phyloP scores from a whole-genome alignment of 495 filamentous ascomycete genomes.

The Penicillium lividum region DNA sequence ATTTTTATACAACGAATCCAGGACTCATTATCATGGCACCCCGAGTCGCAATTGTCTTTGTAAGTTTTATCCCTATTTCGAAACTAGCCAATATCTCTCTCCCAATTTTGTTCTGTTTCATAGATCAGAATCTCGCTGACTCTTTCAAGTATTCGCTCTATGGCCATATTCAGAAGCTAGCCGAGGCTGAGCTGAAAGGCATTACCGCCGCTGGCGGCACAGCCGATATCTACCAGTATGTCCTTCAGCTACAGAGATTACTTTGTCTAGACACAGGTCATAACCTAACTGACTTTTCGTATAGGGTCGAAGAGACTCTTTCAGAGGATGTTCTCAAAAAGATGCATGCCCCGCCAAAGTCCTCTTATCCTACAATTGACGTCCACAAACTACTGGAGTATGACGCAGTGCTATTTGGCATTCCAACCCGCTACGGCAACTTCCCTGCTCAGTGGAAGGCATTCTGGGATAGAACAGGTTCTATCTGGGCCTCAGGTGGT shows the following conservation, averaged over 20 bases:
- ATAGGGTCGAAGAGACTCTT: conserved; percentile 83
- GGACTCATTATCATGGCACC: background rate
- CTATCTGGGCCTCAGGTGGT: conserved; percentile 68
- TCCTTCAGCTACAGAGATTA: background rate
- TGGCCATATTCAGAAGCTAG: conserved; percentile 83
- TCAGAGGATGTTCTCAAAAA: conserved; percentile 76
- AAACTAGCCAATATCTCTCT: too few species aligned
- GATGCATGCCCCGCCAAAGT: conserved; percentile 87
- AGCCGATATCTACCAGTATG: conserved; percentile 77
- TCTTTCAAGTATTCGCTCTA: conserved; percentile 84
- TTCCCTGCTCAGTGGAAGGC: conserved; percentile 96
- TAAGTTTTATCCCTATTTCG: background rate
- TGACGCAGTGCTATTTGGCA: conserved; percentile 90
- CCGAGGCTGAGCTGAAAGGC: conserved; percentile 86
- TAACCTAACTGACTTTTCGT: background rate
- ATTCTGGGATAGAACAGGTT: conserved; percentile 83
- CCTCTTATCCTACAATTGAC: conserved; percentile 65
- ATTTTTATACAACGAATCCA: too few species aligned
- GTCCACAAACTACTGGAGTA: conserved; percentile 70
- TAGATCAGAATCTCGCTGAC: background rate
- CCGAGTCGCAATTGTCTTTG: background rate
- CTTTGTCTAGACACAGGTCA: background rate
- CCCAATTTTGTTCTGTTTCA: too few species aligned
- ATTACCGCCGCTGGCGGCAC: conserved; percentile 83
- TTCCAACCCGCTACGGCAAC: conserved; percentile 98